Conservation (phyloP, 305 asterid species). For the Ilex paraguariensis region DNA sequence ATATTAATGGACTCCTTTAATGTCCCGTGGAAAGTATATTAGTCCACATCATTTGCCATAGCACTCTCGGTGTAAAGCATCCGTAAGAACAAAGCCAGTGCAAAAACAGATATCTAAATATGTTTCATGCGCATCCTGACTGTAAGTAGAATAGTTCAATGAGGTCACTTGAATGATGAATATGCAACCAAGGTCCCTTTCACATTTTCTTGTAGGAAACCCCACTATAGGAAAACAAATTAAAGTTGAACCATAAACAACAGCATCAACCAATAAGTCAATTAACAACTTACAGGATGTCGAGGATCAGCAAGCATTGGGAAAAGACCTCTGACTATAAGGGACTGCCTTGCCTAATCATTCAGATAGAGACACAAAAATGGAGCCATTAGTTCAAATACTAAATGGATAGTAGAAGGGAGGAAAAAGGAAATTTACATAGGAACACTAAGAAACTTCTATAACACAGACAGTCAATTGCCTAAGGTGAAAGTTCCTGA, state of each 20-base stretch:
- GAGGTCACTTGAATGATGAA: too few relatives aligned
- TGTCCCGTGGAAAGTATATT: too few relatives aligned
- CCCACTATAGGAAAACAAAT: neutral
- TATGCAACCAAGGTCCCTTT: neutral
- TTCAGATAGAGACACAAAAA: neutral
- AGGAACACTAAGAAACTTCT: neutral
- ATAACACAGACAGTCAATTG: too few relatives aligned
- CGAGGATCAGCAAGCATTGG: slow-evolving; percentile 98
- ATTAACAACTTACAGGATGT: slow-evolving; percentile 63
- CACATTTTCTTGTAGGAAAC: neutral
- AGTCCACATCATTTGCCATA: neutral
- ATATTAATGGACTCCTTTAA: too few relatives aligned
- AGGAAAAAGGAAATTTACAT: neutral
- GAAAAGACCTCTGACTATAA: slow-evolving; percentile 82
- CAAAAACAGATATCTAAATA: too few relatives aligned
- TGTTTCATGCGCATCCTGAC: too few relatives aligned
- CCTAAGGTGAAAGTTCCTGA: neutral
- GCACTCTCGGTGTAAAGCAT: neutral
- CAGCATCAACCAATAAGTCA: neutral
- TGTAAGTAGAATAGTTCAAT: too few relatives aligned
- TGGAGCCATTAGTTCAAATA: neutral
- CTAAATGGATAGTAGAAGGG: neutral
- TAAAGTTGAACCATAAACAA: neutral
- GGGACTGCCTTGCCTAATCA: slow-evolving; percentile 81
- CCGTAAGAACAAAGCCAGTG: neutral